phyloP scores from a whole-genome alignment of 208 protist species.

The Trypanosoma mega region DNA sequence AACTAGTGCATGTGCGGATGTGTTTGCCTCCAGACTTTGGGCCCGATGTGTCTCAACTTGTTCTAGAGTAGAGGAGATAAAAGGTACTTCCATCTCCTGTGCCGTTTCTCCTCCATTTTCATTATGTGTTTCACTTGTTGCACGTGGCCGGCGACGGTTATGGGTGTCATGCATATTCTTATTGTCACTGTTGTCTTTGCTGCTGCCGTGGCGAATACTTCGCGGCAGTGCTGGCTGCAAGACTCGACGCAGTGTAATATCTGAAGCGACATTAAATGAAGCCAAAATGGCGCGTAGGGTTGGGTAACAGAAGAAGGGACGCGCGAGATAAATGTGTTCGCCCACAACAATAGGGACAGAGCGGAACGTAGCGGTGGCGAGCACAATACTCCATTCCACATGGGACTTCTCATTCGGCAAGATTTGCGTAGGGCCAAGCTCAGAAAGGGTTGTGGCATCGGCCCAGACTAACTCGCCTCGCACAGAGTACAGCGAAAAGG shows the following conservation, averaged over 20 bases:
- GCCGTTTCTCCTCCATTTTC: not conserved
- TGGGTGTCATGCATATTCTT: no score
- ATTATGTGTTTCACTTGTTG: no score
- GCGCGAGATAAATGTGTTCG: constrained; percentile 52
- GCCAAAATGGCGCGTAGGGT: constrained; percentile 33
- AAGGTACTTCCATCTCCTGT: not conserved
- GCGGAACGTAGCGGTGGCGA: constrained; percentile 40
- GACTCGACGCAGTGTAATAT: constrained; percentile 33
- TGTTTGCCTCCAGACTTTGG: no score
- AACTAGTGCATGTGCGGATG: no score
- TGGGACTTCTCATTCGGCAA: not conserved
- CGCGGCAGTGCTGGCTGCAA: not conserved
- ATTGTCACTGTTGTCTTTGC: constrained; percentile 18
- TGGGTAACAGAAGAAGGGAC: constrained; percentile 50
- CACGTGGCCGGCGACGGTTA: no score
- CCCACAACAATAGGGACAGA: constrained; percentile 32
- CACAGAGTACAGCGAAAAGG: constrained; percentile 29
- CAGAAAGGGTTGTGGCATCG: constrained; percentile 1
- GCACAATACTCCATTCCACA: constrained; percentile 19
- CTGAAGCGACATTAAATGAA: constrained; percentile 59
- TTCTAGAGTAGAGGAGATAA: no score
- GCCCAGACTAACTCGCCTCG: constrained; percentile 25
- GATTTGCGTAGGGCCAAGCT: constrained; percentile 3
- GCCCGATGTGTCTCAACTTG: no score
- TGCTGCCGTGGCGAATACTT: constrained; percentile 11